Conservation (phyloP, 805 yeast species). For the Maudiozyma serrabonitensis region DNA sequence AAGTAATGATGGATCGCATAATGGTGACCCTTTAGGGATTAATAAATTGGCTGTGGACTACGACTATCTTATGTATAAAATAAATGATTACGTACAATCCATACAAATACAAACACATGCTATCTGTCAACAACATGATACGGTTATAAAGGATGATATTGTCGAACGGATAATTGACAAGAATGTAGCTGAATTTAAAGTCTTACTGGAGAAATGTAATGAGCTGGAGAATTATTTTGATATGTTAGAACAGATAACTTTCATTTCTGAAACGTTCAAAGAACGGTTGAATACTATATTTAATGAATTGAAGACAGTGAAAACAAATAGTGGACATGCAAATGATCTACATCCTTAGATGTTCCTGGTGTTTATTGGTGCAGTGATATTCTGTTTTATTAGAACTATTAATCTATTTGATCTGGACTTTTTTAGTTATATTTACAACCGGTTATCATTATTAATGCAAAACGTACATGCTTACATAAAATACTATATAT, state of each 20-base stretch:
- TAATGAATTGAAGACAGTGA: slow-evolving; percentile 12
- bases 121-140: slow-evolving; percentile 19
- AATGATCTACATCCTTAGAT: background rate
- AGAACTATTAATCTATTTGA: no score
- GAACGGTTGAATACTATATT: slow-evolving; percentile 28
- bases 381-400: no score
- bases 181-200: slow-evolving; percentile 34
- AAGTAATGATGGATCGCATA: background rate
- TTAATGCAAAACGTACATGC: background rate
- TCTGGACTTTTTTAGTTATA: no score
- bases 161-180: slow-evolving; percentile 29
- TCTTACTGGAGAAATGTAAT: slow-evolving; percentile 36
- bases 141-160: slow-evolving; percentile 19
- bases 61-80: slow-evolving; percentile 56
- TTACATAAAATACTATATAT: background rate
- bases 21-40: slow-evolving; percentile 50
- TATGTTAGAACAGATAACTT: slow-evolving; percentile 43
- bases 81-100: slow-evolving; percentile 44
- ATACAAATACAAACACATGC: slow-evolving; percentile 36
- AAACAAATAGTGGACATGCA: background rate
- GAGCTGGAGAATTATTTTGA: slow-evolving; percentile 43
- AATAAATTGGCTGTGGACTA: slow-evolving; percentile 49
- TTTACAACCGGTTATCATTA: background rate
- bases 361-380: background rate
- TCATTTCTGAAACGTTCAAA: slow-evolving; percentile 33